Evolutionary conservation across 192 early-diverging fungal genomes (phyloP).

Genomic region (Umbelopsis sp.): DNA sequence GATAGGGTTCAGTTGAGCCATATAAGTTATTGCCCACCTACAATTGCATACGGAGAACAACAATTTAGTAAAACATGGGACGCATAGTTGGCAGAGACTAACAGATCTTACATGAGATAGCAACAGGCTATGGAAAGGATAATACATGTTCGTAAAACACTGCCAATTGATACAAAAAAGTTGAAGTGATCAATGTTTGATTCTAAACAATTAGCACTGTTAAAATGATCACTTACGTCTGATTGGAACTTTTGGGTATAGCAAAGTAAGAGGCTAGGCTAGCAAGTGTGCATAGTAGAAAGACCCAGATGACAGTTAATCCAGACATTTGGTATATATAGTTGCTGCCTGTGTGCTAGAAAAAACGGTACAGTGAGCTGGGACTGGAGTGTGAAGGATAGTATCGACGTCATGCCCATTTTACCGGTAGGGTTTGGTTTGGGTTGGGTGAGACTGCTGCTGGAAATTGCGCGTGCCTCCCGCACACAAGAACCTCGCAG

Average conservation of each 20-base stretch:
- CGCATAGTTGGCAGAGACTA: background rate
- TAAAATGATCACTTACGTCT: constrained; percentile 50
- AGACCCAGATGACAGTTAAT: constrained; percentile 55
- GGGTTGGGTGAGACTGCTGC: constrained; percentile 1
- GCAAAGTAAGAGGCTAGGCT: constrained; percentile 52
- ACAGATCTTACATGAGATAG: constrained; percentile 61
- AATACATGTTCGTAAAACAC: constrained; percentile 58
- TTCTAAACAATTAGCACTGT: background rate
- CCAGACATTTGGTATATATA: constrained; percentile 44
- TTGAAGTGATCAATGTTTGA: background rate
- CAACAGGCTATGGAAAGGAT: constrained; percentile 59
- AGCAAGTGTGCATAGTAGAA: constrained; percentile 46
- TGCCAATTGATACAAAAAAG: constrained; percentile 23
- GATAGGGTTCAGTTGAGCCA: constrained; percentile 86
- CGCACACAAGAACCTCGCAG: background rate
- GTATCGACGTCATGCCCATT: constrained; percentile 8
- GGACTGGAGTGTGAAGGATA: background rate
- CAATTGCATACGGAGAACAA: constrained; percentile 31
- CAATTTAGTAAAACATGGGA: background rate
- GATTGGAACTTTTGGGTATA: constrained; percentile 59
- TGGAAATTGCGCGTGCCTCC: constrained; percentile 15
- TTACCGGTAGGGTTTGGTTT: background rate
- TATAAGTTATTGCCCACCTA: constrained; percentile 87
- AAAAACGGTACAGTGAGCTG: background rate
- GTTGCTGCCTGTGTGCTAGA: background rate